Evolutionary conservation across 345 rosid genomes (phyloP), one percentile per base, ranked within the genome.

Genomic region (Kandelia obovata): DNA sequence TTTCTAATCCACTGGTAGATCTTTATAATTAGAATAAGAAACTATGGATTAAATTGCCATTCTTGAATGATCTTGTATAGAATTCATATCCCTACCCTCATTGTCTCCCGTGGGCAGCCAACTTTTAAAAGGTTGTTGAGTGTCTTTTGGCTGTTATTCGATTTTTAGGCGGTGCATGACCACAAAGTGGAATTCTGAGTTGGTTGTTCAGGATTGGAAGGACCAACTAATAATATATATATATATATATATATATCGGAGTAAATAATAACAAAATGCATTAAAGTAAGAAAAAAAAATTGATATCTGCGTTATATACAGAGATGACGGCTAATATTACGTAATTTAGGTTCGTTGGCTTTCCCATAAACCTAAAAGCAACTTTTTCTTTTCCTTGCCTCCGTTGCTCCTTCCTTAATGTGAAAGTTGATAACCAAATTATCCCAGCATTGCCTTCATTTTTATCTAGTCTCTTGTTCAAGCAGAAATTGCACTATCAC

Each of bases 171-270:
- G 56, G 3, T 1, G 37, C 37, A 7, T 26, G 15, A 65, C 59
- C 61, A 34, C 65, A 13, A 66, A 79, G 89, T 82, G 84, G 89
- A 83, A 80, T 58, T 83, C 86, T 79, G 78, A 72, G 86, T 62
- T 83, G 89, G 73, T 53, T 64, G 67, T 70, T 64, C 53, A 62
- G 74, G 72, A 64, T 34, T 66, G 34, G 65, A 73, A 49, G 9
- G 9, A 7, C 28, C 64, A 61, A 31, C 6, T 31, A 31, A 31
- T 4, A 53, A 11, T 34, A 5, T 21, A 21, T 21, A 21, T 21
- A 21, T 21, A 21, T 21, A 21, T 21, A 21, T 21, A 21, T 21
- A 21, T 21, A 21, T 21, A 21, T 21, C 0, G 21, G 21, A 21
- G 21, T 21, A 4, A 31, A 31, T 31, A 4, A 31, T 31, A 31